A percentile compares a stretch with the other conserved stretches of the same genome.
phyloP scores from a whole-genome alignment of 2,329 filamentous ascomycete genomes.

The Phaeosphaeria sp. region DNA sequence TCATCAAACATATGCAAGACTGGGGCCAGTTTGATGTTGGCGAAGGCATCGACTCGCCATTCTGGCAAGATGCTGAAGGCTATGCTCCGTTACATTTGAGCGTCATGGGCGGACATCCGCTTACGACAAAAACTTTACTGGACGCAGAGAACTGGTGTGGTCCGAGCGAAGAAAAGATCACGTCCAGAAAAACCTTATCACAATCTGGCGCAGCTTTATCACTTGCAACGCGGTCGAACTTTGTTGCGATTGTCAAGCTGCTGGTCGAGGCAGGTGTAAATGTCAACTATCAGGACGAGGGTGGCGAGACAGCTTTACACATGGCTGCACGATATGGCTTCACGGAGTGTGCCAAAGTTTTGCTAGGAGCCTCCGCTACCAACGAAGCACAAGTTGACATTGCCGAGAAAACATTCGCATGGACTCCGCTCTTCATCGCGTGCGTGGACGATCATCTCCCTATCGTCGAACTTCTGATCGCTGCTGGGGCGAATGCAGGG shows the following conservation, averaged over 20 bases:
- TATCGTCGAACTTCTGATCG: constrained; percentile 78
- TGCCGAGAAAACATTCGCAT: constrained; percentile 82
- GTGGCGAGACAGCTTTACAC: constrained; percentile 90
- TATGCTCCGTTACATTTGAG: constrained; percentile 90
- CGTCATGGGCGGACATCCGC: constrained; percentile 86
- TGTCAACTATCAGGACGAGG: constrained; percentile 89
- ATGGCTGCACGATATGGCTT: constrained; percentile 90
- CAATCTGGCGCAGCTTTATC: constrained; percentile 88
- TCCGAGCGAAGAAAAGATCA: constrained; percentile 65
- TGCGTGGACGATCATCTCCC: constrained; percentile 84
- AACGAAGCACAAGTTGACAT: constrained; percentile 81
- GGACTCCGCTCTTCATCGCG: constrained; percentile 94
- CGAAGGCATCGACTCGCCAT: constrained; percentile 82
- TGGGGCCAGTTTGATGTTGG: constrained; percentile 88
- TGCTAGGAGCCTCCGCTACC: constrained; percentile 72
- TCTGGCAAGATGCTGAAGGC: constrained; percentile 93
- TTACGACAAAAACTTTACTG: constrained; percentile 82
- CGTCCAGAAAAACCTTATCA: constrained; percentile 71
- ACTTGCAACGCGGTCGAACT: constrained; percentile 87
- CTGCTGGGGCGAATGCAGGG: constrained; percentile 77
- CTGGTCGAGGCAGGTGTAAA: constrained; percentile 89
- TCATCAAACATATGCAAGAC: constrained; percentile 86
- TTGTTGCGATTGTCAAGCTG: constrained; percentile 81
- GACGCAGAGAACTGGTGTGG: constrained; percentile 80
- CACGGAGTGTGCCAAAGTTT: constrained; percentile 75